A percentile compares a stretch with the other conserved stretches of the same genome.
These are phyloP conservation scores for Zygosaccharomyces pseudobailii DNA, from an alignment of 1,139 yeast genomes.

Conservation along the genomic window DNA sequence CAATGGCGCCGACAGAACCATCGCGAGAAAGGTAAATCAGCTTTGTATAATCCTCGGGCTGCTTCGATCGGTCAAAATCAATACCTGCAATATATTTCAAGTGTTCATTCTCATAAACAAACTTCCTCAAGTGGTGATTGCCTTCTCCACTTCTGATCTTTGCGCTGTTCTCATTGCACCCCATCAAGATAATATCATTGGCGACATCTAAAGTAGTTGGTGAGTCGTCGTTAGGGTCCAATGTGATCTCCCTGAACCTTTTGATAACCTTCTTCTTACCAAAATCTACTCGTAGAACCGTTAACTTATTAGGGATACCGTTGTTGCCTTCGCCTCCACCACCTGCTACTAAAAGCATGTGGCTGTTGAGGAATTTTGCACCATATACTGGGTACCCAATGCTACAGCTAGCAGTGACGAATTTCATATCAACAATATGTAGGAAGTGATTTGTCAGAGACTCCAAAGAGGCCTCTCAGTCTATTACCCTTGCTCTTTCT, in stretches of 20 bases:
- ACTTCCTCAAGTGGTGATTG: conserved; percentile 71
- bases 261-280: conserved; percentile 51
- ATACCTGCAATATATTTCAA: conserved; percentile 57
- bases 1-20: conserved; percentile 54
- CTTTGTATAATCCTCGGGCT: conserved; percentile 56
- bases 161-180: conserved; percentile 64
- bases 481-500: background rate
- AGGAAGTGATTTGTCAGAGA: background rate
- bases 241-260: conserved; percentile 56
- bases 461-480: conserved; percentile 4
- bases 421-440: conserved; percentile 25
- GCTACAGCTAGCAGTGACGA: conserved; percentile 37
- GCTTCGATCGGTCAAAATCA: conserved; percentile 35
- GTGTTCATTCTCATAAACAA: conserved; percentile 55
- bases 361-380: conserved; percentile 60
- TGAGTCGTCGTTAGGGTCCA: conserved; percentile 63
- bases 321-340: conserved; percentile 95
- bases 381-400: conserved; percentile 82
- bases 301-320: conserved; percentile 81
- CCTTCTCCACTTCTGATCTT: conserved; percentile 51
- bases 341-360: conserved; percentile 70
- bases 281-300: conserved; percentile 60
- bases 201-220: conserved; percentile 65
- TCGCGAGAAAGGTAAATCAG: conserved; percentile 49
- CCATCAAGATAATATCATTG: conserved; percentile 54